These are phyloP conservation scores for Vanrija humicola DNA, from an alignment of 1,284 basidiomycete genomes.

Conservation along the genomic window DNA sequence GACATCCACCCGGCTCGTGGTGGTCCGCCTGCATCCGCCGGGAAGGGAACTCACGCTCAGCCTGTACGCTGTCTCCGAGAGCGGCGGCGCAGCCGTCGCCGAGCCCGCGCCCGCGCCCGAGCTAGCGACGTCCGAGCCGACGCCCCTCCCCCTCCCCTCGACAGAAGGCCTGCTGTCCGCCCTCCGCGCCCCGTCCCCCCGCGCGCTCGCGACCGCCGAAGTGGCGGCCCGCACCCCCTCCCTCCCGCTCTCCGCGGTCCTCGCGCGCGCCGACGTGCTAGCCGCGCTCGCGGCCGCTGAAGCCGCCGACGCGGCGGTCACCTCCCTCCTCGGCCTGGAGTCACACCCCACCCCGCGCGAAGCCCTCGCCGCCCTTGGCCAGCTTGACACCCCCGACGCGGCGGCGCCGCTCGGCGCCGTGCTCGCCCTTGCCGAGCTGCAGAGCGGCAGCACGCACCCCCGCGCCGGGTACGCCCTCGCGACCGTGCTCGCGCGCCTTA, in stretches of 20 bases:
- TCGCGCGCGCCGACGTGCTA: background rate
- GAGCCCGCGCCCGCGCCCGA: background rate
- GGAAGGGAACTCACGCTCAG: conserved; percentile 6
- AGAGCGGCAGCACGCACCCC: conserved; percentile 2
- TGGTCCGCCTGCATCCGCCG: conserved; percentile 4
- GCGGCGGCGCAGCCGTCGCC: too few species aligned
- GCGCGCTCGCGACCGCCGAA: background rate
- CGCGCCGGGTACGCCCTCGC: conserved; percentile 4
- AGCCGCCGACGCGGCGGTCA: background rate
- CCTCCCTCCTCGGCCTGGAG: conserved; percentile 9
- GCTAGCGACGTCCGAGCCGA: background rate
- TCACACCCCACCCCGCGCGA: background rate
- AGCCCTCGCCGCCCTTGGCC: background rate
- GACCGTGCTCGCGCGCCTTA: background rate
- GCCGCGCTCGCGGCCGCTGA: background rate
- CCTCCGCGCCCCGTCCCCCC: background rate
- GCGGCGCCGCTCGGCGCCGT: background rate
- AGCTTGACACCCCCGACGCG: background rate
- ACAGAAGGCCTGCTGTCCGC: background rate
- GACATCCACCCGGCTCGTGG: conserved; percentile 11
- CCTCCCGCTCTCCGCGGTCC: background rate
- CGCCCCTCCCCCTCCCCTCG: background rate
- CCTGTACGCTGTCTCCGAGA: conserved; percentile 11
- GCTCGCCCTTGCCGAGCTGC: conserved; percentile 2
- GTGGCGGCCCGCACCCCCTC: background rate